Conservation (phyloP, 352 stramenopile species). For the Globisporangium polare region DNA sequence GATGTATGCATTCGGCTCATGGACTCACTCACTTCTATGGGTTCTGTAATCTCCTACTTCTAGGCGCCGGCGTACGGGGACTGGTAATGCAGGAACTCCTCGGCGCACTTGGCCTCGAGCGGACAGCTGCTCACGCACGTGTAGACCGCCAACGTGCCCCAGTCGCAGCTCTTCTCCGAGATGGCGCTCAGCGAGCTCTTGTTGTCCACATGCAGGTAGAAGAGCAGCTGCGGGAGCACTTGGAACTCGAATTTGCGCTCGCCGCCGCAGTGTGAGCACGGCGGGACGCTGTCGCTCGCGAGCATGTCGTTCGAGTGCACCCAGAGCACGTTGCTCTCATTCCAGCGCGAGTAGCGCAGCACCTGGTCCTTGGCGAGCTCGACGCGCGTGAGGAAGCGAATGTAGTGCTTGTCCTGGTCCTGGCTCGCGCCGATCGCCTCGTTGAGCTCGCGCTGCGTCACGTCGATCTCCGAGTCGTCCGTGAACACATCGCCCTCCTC, state of each 20-base stretch:
- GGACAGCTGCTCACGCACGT: slow-evolving; percentile 90
- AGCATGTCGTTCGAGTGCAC: slow-evolving; percentile 66
- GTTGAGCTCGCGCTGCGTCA: slow-evolving; percentile 76
- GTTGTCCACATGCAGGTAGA: slow-evolving; percentile 86
- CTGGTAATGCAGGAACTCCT: slow-evolving; percentile 83
- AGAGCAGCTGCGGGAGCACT: slow-evolving; percentile 93
- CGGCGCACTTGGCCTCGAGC: slow-evolving; percentile 37
- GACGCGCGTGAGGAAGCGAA: slow-evolving; percentile 81
- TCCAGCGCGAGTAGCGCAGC: slow-evolving; percentile 89
- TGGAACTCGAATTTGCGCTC: slow-evolving; percentile 93
- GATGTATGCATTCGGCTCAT: slow-evolving; percentile 1
- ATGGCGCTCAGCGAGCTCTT: slow-evolving; percentile 53
- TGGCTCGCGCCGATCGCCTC: slow-evolving; percentile 51
- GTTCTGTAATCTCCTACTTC: background rate
- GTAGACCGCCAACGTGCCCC: slow-evolving; percentile 90
- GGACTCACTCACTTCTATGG: background rate
- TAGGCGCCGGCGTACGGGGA: slow-evolving; percentile 50
- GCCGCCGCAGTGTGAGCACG: slow-evolving; percentile 78
- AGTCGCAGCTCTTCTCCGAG: slow-evolving; percentile 75
- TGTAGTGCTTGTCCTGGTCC: slow-evolving; percentile 74
- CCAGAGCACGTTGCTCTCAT: slow-evolving; percentile 84
- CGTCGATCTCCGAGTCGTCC: slow-evolving; percentile 71
- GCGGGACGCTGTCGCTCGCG: slow-evolving; percentile 36
- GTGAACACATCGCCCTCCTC: slow-evolving; percentile 51
- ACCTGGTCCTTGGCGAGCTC: slow-evolving; percentile 81